phyloP scores from a whole-genome alignment of 1,284 basidiomycete genomes.

The Pholiota adiposa region DNA sequence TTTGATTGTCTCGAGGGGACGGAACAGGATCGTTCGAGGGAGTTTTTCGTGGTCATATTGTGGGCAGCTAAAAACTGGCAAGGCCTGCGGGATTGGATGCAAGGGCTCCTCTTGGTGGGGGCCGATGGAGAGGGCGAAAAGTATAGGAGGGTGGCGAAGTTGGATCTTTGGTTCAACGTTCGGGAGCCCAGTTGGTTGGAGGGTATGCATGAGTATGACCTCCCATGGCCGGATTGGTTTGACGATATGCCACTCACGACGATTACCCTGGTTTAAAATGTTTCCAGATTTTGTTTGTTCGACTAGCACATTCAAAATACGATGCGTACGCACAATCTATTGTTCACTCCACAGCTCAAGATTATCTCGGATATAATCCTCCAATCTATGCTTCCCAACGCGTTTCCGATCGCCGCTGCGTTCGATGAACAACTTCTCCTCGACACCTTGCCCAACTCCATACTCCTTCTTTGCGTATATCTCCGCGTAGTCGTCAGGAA shows the following conservation, averaged over 20 bases:
- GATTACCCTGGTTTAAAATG: neutral
- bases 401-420: conserved; percentile 13
- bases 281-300: no score
- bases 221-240: conserved; percentile 1
- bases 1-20: conserved; percentile 6
- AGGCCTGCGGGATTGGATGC: neutral
- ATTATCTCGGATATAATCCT: conserved; percentile 21
- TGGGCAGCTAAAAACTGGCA: neutral
- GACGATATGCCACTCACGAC: neutral
- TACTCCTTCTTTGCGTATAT: conserved; percentile 20
- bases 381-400: conserved; percentile 20
- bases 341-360: conserved; percentile 15
- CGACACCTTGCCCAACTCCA: conserved; percentile 16
- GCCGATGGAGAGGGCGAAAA: neutral
- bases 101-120: conserved; percentile 1
- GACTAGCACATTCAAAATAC: no score
- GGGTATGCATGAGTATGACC: neutral
- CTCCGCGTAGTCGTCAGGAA: conserved; percentile 18
- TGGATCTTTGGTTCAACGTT: conserved; percentile 2
- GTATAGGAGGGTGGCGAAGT: conserved; percentile 2
- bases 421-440: conserved; percentile 15
- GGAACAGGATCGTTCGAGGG: neutral
- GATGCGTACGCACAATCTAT: neutral
- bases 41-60: conserved; percentile 2
- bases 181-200: neutral